Evolutionary conservation across 1,284 basidiomycete species (phyloP), one percentile per base, ranked within the genome.

Genomic region (Melampsora larici-populina): DNA sequence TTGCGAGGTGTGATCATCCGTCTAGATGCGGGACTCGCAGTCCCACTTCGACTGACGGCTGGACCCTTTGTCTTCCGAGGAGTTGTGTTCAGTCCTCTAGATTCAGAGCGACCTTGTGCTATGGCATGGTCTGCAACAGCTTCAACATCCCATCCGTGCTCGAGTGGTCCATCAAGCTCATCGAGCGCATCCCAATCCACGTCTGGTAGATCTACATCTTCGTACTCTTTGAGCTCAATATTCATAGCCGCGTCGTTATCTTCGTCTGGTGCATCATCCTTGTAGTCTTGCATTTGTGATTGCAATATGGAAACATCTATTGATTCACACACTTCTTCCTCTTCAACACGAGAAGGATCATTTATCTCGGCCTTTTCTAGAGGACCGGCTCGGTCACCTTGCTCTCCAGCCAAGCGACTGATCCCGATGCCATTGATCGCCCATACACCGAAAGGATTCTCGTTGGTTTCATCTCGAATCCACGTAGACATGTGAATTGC

Each of bases 371-470:
- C 33, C 5, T 18, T 43, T n/a, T 70, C 43, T 46, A 46, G 31
- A 17, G 49, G 26, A 9, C 24, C 33, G 7, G 55, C 66, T 24
- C 31, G 43, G 33, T 26, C 60, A 51, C 43, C 58, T 4, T 29
- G 36, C 51, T 70, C 49, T 17, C 18, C 1, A 66, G 29, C 63
- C 29, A 46, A 24, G 63, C 21, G 63, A n/a, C 40, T 46, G 43
- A 51, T 67, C 8, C 76, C 76, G 17, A 78, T 78, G 63, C 76
- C 76, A 46, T 66, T 55, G 48, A 82, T 81, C 75, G 83, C 84
- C 84, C 85, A 85, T 71, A 84, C 81, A 8, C 85, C 84, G 29
- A 84, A 84, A n/a, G 80, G 81, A 51, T 84, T 84, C 26, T 82
- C 77, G 5, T 76, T 77, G 31, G 49, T 79, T 70, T 80, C 80